Evolutionary conservation across 2,329 filamentous ascomycete species (phyloP).

Genomic region (Helotiales sp.): DNA sequence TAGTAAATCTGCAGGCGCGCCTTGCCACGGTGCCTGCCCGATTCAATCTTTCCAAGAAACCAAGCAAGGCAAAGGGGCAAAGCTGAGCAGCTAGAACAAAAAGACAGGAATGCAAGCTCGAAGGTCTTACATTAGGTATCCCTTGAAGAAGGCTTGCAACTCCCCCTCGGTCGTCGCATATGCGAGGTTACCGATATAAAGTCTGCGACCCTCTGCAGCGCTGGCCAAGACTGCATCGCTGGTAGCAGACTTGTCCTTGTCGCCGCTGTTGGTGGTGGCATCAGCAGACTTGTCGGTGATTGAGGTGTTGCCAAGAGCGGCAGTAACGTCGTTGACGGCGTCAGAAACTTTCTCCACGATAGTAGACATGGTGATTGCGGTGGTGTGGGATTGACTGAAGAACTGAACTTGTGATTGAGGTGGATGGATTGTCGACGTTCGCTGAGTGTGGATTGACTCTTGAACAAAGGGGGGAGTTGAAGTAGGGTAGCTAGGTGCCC

Average conservation of each 20-base stretch:
- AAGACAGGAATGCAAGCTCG: neutral
- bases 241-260: slow-evolving; percentile 46
- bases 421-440: slow-evolving; percentile 47
- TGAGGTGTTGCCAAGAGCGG: slow-evolving; percentile 68
- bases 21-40: slow-evolving; percentile 15
- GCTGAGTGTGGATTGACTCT: slow-evolving; percentile 60
- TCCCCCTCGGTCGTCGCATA: slow-evolving; percentile 99
- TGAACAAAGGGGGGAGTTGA: slow-evolving; percentile 70
- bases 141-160: slow-evolving; percentile 99
- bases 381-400: slow-evolving; percentile 52
- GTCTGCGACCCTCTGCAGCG: slow-evolving; percentile 97
- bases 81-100: neutral
- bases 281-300: slow-evolving; percentile 59
- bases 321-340: slow-evolving; percentile 76
- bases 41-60: neutral
- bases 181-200: slow-evolving; percentile 99
- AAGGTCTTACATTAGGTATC: slow-evolving; percentile 91
- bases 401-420: slow-evolving; percentile 55
- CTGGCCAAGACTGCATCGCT: slow-evolving; percentile 94
- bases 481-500: slow-evolving; percentile 90
- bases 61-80: neutral
- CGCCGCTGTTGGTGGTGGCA: slow-evolving; percentile 52
- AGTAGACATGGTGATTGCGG: slow-evolving; percentile 79
- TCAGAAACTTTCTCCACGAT: slow-evolving; percentile 71
- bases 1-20: slow-evolving; percentile 1